Conservation (phyloP, 306 rosid species). For the barrel medic (Medicago truncatula) region MtrunA17r5.0-ANR NC_053048.1:13583001-13583500, state of each 20-base stretch:
- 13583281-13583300: not conserved
- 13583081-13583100: not conserved
- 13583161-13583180: not conserved
- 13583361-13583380: not conserved
- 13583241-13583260: not conserved
- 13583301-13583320: not conserved
- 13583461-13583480: not conserved
- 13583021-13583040: slow-evolving; percentile 6
- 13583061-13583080: not conserved
- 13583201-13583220: not conserved
- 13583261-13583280: not conserved
- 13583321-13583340: not conserved
- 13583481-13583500: not conserved
- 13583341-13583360: not conserved
- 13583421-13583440: slow-evolving; percentile 6
- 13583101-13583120: not conserved
- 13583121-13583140: slow-evolving; percentile 4
- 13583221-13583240: slow-evolving; percentile 3
- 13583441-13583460: not conserved
- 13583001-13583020: slow-evolving; percentile 1
- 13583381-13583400: not conserved
- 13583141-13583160: not conserved
- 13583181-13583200: not conserved
- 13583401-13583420: slow-evolving; percentile 1
- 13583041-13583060: not conserved